These are phyloP conservation scores for Wallacemonas sp. DNA, from an alignment of 208 protist species.

Conservation along the genomic window DNA sequence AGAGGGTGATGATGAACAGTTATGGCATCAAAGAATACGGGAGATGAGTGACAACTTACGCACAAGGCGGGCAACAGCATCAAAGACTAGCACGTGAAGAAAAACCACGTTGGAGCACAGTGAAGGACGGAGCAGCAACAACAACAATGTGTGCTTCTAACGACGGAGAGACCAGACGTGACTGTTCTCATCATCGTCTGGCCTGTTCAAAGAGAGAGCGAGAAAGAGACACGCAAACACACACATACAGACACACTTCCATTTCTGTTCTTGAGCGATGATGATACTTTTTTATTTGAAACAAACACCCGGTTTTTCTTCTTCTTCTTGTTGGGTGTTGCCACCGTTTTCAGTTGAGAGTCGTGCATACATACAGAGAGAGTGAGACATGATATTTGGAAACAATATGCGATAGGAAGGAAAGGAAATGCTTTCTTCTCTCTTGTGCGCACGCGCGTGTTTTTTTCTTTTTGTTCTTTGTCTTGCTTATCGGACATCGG, in stretches of 20 bases:
- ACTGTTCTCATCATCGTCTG: background rate
- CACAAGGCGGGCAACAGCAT: too few species aligned
- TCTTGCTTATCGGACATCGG: constrained; percentile 73
- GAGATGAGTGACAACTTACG: background rate
- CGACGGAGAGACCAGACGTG: constrained; percentile 20
- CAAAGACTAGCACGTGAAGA: background rate
- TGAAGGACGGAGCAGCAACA: too few species aligned
- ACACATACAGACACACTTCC: constrained; percentile 7
- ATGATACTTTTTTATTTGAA: too few species aligned
- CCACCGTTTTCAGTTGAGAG: too few species aligned
- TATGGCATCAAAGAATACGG: background rate
- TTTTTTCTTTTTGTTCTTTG: background rate
- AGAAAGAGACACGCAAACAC: constrained; percentile 3
- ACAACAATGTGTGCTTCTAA: background rate
- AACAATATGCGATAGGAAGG: too few species aligned
- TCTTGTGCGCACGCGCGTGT: too few species aligned
- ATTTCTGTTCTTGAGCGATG: too few species aligned
- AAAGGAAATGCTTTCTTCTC: background rate
- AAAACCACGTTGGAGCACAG: too few species aligned
- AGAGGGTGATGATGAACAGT: background rate
- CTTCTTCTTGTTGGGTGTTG: too few species aligned
- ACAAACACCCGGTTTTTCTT: too few species aligned
- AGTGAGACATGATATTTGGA: too few species aligned
- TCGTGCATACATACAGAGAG: too few species aligned
- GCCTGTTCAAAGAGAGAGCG: background rate